A percentile compares a stretch with the other conserved stretches of the same genome.
Conservation (phyloP, 1,284 basidiomycete species). For the Xerocomus amazonicus region DNA sequence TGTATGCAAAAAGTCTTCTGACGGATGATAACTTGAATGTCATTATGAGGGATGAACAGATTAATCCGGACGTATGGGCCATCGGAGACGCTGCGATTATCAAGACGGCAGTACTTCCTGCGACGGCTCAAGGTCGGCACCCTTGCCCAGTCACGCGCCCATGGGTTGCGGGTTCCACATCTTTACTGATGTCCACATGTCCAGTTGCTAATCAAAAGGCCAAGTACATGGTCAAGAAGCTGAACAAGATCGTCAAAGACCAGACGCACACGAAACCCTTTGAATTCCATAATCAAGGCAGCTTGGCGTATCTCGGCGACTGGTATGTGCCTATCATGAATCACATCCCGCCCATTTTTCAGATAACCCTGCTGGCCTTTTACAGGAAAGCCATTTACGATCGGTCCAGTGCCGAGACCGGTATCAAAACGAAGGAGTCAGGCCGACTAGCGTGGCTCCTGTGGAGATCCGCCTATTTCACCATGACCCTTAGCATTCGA, state of each 20-base stretch:
- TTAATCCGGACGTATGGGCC: conserved; percentile 75
- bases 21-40: conserved; percentile 64
- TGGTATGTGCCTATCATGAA: conserved; percentile 42
- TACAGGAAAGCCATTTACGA: conserved; percentile 76
- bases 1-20: conserved; percentile 42
- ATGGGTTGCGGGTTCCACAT: conserved; percentile 30
- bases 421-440: conserved; percentile 60
- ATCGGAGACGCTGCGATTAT: conserved; percentile 78
- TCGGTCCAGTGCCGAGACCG: conserved; percentile 47
- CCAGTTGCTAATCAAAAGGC: conserved; percentile 81
- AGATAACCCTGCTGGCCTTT: background rate
- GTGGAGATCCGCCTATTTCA: conserved; percentile 80
- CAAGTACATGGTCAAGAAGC: conserved; percentile 64
- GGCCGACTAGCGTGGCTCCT: conserved; percentile 75
- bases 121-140: conserved; percentile 71
- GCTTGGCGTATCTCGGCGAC: conserved; percentile 78
- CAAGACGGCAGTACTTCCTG: conserved; percentile 64
- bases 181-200: conserved; percentile 12
- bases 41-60: conserved; percentile 50
- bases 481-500: conserved; percentile 70
- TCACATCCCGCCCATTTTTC: background rate
- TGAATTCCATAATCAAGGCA: conserved; percentile 69
- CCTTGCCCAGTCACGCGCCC: conserved; percentile 17
- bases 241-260: conserved; percentile 59
- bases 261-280: conserved; percentile 47